A percentile compares a stretch with the other conserved stretches of the same genome.
These are phyloP conservation scores for Cladobotryum mycophilum DNA, from an alignment of 2,329 filamentous ascomycete genomes.

Conservation along the genomic window DNA sequence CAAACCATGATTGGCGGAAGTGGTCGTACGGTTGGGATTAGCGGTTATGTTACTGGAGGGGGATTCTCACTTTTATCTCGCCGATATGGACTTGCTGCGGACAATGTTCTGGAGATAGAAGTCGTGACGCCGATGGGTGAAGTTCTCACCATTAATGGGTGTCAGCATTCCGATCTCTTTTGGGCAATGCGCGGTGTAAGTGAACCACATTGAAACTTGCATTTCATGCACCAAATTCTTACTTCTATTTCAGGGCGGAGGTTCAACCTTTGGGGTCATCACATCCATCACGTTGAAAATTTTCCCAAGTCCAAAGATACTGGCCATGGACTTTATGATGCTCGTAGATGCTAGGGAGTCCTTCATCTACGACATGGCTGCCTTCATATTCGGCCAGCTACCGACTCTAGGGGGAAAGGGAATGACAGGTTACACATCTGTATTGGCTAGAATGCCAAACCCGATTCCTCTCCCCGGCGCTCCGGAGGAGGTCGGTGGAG, in stretches of 20 bases:
- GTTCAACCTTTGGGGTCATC: conserved; percentile 48
- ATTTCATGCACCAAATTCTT: background rate
- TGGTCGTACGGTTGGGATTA: no score
- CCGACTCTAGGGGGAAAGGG: no score
- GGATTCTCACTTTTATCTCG: conserved; percentile 39
- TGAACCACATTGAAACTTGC: background rate
- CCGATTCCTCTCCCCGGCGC: no score
- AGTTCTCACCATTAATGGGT: conserved; percentile 38
- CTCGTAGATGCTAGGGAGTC: no score
- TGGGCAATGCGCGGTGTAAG: conserved; percentile 48
- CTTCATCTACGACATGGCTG: no score
- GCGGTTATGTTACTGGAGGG: conserved; percentile 37
- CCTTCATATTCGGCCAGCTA: no score
- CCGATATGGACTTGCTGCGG: conserved; percentile 48
- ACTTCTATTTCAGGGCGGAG: conserved; percentile 33
- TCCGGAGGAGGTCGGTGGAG: no score
- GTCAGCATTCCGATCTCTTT: conserved; percentile 47
- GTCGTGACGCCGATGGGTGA: conserved; percentile 42
- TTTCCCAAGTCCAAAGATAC: no score
- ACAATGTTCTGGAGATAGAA: conserved; percentile 48
- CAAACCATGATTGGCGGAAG: no score
- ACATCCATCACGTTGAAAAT: conserved; percentile 25
- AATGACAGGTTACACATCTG: no score
- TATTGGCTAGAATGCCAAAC: no score
- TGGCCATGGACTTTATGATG: no score